Base-by-base conservation (phyloP, 2,329 filamentous ascomycete genomes). In the Monilinia aucupariae region DNA sequence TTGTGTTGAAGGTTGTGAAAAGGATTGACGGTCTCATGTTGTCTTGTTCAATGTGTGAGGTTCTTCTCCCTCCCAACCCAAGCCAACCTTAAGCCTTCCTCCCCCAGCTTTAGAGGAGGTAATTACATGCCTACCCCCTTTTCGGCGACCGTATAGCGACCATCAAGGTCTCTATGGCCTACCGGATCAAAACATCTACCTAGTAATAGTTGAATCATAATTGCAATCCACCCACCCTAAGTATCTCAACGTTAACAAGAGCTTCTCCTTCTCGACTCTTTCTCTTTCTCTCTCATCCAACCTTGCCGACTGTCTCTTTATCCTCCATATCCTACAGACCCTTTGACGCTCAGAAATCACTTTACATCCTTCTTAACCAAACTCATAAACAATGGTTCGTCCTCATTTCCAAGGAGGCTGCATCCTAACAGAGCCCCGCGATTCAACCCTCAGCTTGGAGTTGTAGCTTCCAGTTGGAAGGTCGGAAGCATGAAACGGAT, bases 11-110 rank as follows among this genome's bases (percentile, higher is more conserved):
- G 32, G 30, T 43, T 58, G 60, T 62, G 58, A 56, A n/a, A n/a
- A n/a, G n/a, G n/a, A n/a, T n/a, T n/a, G n/a, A n/a, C n/a, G n/a
- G 43, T 62, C 41, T 45, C 60, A 62, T 62, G 60, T 62, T 62
- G 45, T 41, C 60, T 45, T 45, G 51, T 48, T 61, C 30, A 27
- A 61, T 47, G 30, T 27, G 54, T 43, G 4, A 37, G 13, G 34
- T 37, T 37, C n/a, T n/a, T n/a, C n/a, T 30, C 3, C 37, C 37
- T 39, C 37, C 15, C 41, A 55, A 55, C 30, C 41, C 12, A 9
- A 25, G 25, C 15, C 41, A 55, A 55, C 30, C 41, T 22, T n/a
- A 25, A 47, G n/a, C 43, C 63, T 48, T 39, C 51, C 51, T 39
- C 51, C 51, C 51, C 22, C 54, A 61, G 43, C 60, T 63, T 25